These are phyloP conservation scores for Acacia confusa DNA, from an alignment of 306 rosid genomes.

Conservation along the genomic window DNA sequence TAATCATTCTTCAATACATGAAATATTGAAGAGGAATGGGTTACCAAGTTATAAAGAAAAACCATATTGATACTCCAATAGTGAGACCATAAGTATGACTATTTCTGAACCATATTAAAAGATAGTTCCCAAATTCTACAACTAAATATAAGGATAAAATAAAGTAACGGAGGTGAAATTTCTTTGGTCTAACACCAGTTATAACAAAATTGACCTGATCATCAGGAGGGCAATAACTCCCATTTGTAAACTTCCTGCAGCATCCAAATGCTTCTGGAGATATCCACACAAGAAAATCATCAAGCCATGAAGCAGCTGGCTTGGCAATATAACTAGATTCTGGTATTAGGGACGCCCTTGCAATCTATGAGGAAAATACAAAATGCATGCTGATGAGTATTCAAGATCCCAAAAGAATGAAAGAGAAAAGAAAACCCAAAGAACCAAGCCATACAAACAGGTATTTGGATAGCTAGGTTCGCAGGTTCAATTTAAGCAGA, in stretches of 20 bases:
- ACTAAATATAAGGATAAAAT: slow-evolving; percentile 23
- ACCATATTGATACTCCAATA: background rate
- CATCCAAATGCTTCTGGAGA: slow-evolving; percentile 99
- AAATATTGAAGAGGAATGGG: background rate
- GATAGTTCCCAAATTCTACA: background rate
- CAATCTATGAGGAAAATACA: slow-evolving; percentile 52
- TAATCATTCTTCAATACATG: slow-evolving; percentile 12
- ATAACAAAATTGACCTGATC: slow-evolving; percentile 66
- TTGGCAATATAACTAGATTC: slow-evolving; percentile 89
- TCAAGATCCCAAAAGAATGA: background rate
- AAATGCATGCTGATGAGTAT: slow-evolving; percentile 21
- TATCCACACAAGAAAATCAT: slow-evolving; percentile 97
- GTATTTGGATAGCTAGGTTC: slow-evolving; percentile 19
- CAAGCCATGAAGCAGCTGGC: slow-evolving; percentile 99
- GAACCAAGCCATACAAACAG: slow-evolving; percentile 14
- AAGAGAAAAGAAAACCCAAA: slow-evolving; percentile 19
- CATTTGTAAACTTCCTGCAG: slow-evolving; percentile 93
- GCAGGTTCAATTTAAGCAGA: slow-evolving; percentile 19
- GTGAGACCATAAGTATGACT: background rate
- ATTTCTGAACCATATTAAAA: background rate
- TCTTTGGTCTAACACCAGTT: slow-evolving; percentile 10
- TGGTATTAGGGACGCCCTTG: slow-evolving; percentile 80
- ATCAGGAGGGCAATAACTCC: slow-evolving; percentile 88
- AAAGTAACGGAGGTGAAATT: slow-evolving; percentile 22
- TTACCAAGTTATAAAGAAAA: background rate